Evolutionary conservation across 208 protist genomes (phyloP).

Genomic region (Wallacemonas collosoma): DNA sequence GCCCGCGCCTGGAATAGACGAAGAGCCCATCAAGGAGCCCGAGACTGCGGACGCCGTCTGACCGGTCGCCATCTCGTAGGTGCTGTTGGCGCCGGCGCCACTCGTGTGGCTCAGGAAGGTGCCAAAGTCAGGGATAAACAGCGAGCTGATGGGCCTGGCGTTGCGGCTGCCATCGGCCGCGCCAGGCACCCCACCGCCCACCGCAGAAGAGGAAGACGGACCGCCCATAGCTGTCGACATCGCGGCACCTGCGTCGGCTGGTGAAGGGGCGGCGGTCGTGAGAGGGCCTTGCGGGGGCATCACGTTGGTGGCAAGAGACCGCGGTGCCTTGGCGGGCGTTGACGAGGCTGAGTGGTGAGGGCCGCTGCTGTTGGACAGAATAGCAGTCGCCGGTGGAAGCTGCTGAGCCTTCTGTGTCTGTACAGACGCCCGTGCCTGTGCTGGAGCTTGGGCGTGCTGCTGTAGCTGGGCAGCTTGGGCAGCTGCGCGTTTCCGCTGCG

Average conservation of each 20-base stretch:
- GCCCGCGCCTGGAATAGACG: background rate
- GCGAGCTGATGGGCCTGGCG: constrained; percentile 4
- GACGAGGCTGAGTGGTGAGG: background rate
- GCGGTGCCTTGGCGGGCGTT: background rate
- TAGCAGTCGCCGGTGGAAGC: background rate
- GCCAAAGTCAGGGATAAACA: constrained; percentile 14
- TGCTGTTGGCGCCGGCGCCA: background rate
- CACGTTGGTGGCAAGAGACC: background rate
- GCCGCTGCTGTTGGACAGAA: background rate
- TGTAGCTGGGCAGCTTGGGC: background rate
- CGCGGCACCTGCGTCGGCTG: background rate
- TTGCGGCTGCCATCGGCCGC: background rate
- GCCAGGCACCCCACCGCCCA: no score
- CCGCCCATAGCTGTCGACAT: no score
- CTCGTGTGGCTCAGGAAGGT: constrained; percentile 12
- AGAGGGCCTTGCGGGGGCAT: background rate
- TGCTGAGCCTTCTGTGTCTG: background rate
- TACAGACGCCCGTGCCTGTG: no score
- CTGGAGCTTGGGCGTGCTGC: constrained; percentile 13
- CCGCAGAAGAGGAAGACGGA: no score
- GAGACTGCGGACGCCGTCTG: background rate
- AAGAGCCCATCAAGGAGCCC: background rate
- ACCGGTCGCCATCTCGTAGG: background rate
- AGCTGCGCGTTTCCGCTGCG: constrained; percentile 42
- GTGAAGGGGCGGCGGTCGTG: background rate